phyloP scores from a whole-genome alignment of 202 grass and related monocot species.

The Dendrocalamus latiflorus region DNA sequence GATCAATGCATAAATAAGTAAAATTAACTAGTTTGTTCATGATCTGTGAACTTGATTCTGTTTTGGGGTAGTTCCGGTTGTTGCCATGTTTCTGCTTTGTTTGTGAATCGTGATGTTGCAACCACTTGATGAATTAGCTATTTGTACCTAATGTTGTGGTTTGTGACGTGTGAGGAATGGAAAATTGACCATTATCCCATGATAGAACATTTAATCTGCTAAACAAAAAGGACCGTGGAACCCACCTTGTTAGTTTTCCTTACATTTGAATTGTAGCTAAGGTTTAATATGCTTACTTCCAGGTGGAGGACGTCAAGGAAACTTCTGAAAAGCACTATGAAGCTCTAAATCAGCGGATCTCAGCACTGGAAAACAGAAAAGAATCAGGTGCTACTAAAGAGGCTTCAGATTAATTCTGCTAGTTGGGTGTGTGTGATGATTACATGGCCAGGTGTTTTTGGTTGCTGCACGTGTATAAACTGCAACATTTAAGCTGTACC shows the following conservation, averaged over 20 bases:
- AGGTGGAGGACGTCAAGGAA: slow-evolving; percentile 57
- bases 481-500: slow-evolving; percentile 30
- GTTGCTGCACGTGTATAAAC: slow-evolving; percentile 18
- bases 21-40: slow-evolving; percentile 16
- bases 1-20: background rate
- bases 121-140: background rate
- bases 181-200: background rate
- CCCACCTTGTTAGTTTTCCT: background rate
- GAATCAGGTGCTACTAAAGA: slow-evolving; percentile 44
- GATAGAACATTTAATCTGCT: background rate
- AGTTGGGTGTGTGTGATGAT: slow-evolving; percentile 22
- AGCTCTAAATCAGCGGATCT: slow-evolving; percentile 48
- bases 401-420: slow-evolving; percentile 35
- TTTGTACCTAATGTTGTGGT: background rate
- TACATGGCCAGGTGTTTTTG: slow-evolving; percentile 15
- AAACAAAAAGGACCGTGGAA: background rate
- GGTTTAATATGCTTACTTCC: slow-evolving; percentile 39
- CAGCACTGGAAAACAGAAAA: slow-evolving; percentile 53
- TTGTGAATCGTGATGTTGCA: background rate
- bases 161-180: background rate
- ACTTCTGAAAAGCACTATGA: slow-evolving; percentile 54
- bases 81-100: slow-evolving; percentile 1
- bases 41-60: slow-evolving; percentile 12
- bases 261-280: slow-evolving; percentile 14
- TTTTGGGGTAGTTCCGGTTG: background rate